These are phyloP conservation scores for Colletotrichum brevisporum DNA, from an alignment of 2,329 filamentous ascomycete species.

Conservation along the genomic window DNA sequence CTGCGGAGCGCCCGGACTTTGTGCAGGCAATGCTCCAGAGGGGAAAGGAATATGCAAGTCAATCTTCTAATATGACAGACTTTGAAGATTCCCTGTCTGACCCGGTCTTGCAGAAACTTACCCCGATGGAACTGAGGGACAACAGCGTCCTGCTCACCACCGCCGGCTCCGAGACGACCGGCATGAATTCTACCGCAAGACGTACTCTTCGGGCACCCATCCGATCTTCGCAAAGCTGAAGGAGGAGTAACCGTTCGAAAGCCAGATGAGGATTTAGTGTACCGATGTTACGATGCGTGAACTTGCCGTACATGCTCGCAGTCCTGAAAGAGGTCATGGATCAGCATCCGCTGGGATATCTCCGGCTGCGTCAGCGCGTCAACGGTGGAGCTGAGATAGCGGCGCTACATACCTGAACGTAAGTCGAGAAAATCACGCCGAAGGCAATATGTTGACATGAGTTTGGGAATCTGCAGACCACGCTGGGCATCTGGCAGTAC, in stretches of 20 bases:
- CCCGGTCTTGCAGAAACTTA: conserved; percentile 2
- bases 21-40: conserved; percentile 20
- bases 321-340: conserved; percentile 55
- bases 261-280: too few species aligned
- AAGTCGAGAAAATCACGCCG: background rate
- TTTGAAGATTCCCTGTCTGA: background rate
- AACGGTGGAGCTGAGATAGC: too few species aligned
- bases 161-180: conserved; percentile 36
- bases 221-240: conserved; percentile 43
- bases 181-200: conserved; percentile 21
- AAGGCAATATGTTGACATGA: conserved; percentile 11
- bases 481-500: conserved; percentile 43
- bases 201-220: conserved; percentile 18
- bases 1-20: conserved; percentile 21
- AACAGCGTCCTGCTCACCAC: conserved; percentile 26
- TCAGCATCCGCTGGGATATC: too few species aligned
- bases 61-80: too few species aligned
- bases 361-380: too few species aligned
- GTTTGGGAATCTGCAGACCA: conserved; percentile 47
- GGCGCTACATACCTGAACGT: too few species aligned
- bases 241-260: conserved; percentile 53
- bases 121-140: conserved; percentile 31
- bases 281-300: conserved; percentile 44
- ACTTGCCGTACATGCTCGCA: conserved; percentile 52
- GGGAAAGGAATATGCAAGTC: conserved; percentile 10